Base-by-base conservation (phyloP, 2,329 filamentous ascomycete genomes). In the Dothideomycetes sp. region DNA sequence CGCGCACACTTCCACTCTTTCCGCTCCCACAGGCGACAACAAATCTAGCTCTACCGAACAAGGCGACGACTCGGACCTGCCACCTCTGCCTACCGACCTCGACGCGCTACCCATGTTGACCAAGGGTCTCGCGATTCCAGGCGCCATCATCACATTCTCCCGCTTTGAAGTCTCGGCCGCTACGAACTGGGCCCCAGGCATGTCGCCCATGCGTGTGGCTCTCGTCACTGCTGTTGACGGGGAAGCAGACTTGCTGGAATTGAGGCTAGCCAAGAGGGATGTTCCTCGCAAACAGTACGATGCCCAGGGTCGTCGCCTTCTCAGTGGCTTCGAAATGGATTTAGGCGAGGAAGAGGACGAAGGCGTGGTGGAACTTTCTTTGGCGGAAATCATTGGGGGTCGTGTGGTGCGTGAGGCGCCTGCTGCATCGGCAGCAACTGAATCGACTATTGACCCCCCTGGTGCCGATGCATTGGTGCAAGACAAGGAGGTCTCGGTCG, bases 261-360 rank as follows among this genome's bases (percentile, higher is more conserved):
- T 93, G 4, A 66, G 70, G 9, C 69, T 94, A 3, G 84, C 86
- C 2, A 70, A 71, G 45, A 73, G 83, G 19, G 83, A 93, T 52
- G 65, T 80, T 35, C 60, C 70, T 10, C 59, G 69, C 4, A 69
- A 73, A 39, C 56, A 77, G 46, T 79, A 73, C 51, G 78, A 89
- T 49, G 69, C 77, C 30, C 79, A 81, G 0, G 86, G 85, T 0
- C 68, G 81, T 45, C 72, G 85, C 8, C 60, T 85, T 8, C 94
- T 89, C 50, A 77, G 73, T 45, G 83, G 79, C 42, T 91, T 93
- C 47, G 85, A 93, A 51, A 77, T 78, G 49, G 68, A 70, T 11
- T 65, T 65, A 8, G 61, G 59, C 3, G 48, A 50, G 7, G 52
- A 49, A 5, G 62, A 66, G 37, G 72, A 81, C 41, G 70, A 79